These are phyloP conservation scores for Phlebiopsis gigantea DNA, from an alignment of 768 basidiomycete species.

Conservation along the genomic window DNA sequence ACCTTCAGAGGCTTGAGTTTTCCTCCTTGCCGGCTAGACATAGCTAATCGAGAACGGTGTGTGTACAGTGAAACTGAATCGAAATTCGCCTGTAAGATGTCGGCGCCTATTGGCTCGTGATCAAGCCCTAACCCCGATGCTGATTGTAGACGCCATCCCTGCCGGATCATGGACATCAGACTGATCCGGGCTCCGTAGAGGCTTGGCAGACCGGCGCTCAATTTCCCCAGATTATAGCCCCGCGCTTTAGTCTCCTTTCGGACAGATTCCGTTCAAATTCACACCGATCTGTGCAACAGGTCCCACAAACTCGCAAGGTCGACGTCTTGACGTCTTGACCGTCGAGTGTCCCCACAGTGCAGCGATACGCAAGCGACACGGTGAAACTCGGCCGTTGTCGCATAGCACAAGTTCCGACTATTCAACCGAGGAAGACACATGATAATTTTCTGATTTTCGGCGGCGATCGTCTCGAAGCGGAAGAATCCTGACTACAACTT, in stretches of 20 bases:
- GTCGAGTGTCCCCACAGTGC: too few species aligned
- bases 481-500: background rate
- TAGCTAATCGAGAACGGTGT: slow-evolving; percentile 21
- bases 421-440: background rate
- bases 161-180: background rate
- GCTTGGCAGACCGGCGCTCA: background rate
- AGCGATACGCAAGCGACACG: too few species aligned
- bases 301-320: background rate
- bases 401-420: background rate
- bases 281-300: background rate
- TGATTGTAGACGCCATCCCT: background rate
- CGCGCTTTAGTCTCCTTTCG: background rate
- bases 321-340: too few species aligned
- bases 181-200: background rate
- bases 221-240: background rate
- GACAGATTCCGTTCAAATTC: background rate
- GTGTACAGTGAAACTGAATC: slow-evolving; percentile 2
- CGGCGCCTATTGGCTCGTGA: background rate
- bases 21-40: slow-evolving; percentile 74
- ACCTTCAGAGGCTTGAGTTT: slow-evolving; percentile 89
- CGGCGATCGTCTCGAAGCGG: background rate
- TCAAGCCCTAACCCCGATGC: background rate
- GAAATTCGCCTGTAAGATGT: background rate
- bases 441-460: background rate
- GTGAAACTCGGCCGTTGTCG: background rate